phyloP scores from a whole-genome alignment of 1,284 basidiomycete species.

The Tilletia indica region DNA sequence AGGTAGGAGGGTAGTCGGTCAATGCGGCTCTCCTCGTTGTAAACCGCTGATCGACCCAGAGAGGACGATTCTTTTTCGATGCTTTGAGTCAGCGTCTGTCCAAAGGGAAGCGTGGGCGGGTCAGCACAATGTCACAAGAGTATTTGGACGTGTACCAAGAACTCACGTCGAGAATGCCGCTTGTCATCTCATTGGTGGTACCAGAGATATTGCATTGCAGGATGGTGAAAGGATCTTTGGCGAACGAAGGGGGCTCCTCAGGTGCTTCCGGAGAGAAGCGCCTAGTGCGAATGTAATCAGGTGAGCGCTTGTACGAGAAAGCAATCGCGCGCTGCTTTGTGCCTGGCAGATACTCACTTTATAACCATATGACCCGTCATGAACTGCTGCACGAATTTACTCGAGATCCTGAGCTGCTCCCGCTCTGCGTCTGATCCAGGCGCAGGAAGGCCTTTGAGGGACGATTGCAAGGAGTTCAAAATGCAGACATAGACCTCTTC shows the following conservation, averaged over 20 bases:
- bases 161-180: constrained; percentile 78
- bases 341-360: constrained; percentile 64
- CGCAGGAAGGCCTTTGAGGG: constrained; percentile 55
- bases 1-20: constrained; percentile 78
- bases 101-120: constrained; percentile 7
- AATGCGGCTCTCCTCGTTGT: constrained; percentile 78
- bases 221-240: constrained; percentile 76
- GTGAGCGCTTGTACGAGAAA: too few species aligned
- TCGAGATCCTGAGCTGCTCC: constrained; percentile 6
- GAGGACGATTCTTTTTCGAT: constrained; percentile 81
- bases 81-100: constrained; percentile 70
- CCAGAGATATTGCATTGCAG: constrained; percentile 87
- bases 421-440: constrained; percentile 21
- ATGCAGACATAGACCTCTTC: constrained; percentile 91
- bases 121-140: background rate
- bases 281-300: background rate
- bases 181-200: constrained; percentile 83
- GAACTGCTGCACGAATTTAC: constrained; percentile 74
- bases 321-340: too few species aligned
- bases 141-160: too few species aligned
- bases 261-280: constrained; percentile 65
- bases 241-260: constrained; percentile 69
- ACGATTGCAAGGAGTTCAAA: constrained; percentile 72
- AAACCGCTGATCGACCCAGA: constrained; percentile 76
- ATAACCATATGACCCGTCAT: constrained; percentile 78